Base-by-base conservation (phyloP, 1,284 basidiomycete genomes). In the Moniliophthora roreri region DNA sequence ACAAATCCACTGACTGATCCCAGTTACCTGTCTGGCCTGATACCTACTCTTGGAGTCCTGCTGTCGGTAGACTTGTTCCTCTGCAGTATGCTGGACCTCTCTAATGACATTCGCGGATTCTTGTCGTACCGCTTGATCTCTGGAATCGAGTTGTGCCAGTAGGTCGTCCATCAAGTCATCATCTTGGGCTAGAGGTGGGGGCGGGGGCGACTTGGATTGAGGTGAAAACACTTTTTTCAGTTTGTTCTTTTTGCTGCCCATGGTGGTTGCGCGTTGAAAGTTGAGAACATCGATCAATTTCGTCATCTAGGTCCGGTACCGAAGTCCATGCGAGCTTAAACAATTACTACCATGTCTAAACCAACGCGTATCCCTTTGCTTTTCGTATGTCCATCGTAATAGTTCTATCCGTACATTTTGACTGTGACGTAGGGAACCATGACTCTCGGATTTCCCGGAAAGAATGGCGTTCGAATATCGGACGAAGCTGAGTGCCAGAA, bases 1-100 rank as follows among this genome's bases (percentile, higher is more conserved):
- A 21, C 26, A 21, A 41, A 9, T 37, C 35, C 21, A 34, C 23
- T 37, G 34, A 40, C 24, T 26, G 32, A 46, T 47, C 51, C 46
- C 51, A 35, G 79, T 60, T 60, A 90, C 91, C 81, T 91, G 86
- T 50, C 93, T 77, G 48, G 91, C 92, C 59, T 83, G 80, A 69
- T 90, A 91, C 41, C 91, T 81, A 62, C 77, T 75, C 67, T 84
- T 92, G 38, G 83, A 75, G 66, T 85, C 85, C 66, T 87, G 82
- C 69, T 85, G 91, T 48, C 72, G 64, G 4, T 66, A 58, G 21
- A 60, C 58, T 26, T 77, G 76, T 6, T 64, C 50, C 32, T 57
- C 57, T 35, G 79, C 69, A 15, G 73, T 73, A n/a, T 70, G 67
- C 52, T 76, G 63, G 44, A 70, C 66, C 10, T 70, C 58, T 38